Evolutionary conservation across 805 yeast genomes (phyloP).

Genomic region (Hanseniaspora occidentalis): DNA sequence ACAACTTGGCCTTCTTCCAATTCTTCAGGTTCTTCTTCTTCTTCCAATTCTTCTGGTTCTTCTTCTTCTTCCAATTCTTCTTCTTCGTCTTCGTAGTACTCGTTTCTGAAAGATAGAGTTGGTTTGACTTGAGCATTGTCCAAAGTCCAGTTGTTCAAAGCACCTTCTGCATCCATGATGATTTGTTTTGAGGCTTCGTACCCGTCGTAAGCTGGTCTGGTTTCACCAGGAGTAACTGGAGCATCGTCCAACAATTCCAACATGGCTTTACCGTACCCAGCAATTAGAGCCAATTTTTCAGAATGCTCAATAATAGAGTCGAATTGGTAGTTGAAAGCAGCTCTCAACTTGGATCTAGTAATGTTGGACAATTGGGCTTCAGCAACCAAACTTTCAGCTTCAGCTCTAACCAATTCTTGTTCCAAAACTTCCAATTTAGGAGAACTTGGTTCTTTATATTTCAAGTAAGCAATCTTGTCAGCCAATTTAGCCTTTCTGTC

Average conservation of each 20-base stretch:
- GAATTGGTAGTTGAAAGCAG: conserved; percentile 92
- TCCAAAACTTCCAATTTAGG: conserved; percentile 91
- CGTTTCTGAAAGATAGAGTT: conserved; percentile 72
- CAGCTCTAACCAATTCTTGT: conserved; percentile 98
- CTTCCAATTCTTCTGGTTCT: conserved; percentile 36
- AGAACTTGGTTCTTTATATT: conserved; percentile 96
- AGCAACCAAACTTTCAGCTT: conserved; percentile 97
- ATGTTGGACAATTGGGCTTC: conserved; percentile 98
- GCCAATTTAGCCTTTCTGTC: conserved; percentile 97
- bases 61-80: conserved; percentile 61
- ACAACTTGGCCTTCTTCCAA: conserved; percentile 20
- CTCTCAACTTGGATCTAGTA: conserved; percentile 95
- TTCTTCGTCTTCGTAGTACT: conserved; percentile 50
- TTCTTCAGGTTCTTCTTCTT: conserved; percentile 29
- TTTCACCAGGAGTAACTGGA: conserved; percentile 98
- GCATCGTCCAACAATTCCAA: conserved; percentile 91
- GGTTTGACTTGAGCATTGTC: conserved; percentile 94
- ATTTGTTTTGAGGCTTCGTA: conserved; percentile 97
- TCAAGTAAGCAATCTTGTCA: conserved; percentile 93
- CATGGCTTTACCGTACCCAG: conserved; percentile 97
- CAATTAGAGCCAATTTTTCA: conserved; percentile 92
- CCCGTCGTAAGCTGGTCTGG: conserved; percentile 96
- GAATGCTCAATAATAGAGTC: conserved; percentile 91
- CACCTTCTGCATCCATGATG: conserved; percentile 92
- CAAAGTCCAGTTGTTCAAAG: conserved; percentile 92